phyloP scores from a whole-genome alignment of 345 rosid species.

The Psidium guajava region DNA sequence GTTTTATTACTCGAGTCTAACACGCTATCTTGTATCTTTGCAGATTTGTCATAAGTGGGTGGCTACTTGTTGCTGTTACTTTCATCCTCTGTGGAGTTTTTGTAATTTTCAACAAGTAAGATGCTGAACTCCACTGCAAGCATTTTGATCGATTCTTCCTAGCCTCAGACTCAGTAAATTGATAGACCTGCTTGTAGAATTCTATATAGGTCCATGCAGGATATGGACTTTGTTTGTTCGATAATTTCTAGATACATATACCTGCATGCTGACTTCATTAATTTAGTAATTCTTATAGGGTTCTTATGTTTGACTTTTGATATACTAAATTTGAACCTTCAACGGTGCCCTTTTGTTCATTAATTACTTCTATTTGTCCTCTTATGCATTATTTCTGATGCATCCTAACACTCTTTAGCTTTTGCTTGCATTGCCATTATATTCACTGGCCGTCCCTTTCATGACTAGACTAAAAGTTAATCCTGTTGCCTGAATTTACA shows the following conservation, averaged over 20 bases:
- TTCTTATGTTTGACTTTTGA: neutral
- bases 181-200: neutral
- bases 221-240: neutral
- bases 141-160: neutral
- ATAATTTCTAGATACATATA: neutral
- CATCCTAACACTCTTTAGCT: neutral
- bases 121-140: neutral
- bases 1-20: neutral
- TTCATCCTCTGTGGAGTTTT: conserved; percentile 83
- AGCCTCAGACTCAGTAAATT: neutral
- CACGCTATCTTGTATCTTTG: neutral
- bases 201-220: neutral
- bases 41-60: conserved; percentile 82
- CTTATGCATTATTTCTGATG: neutral
- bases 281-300: neutral
- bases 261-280: neutral
- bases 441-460: neutral
- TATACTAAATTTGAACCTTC: neutral
- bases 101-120: conserved; percentile 75
- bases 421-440: neutral
- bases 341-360: neutral
- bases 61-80: conserved; percentile 80
- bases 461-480: neutral
- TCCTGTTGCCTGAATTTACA: neutral
- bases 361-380: neutral